Evolutionary conservation across 2,329 filamentous ascomycete species (phyloP).

Genomic region (Colletotrichum orbiculare): DNA sequence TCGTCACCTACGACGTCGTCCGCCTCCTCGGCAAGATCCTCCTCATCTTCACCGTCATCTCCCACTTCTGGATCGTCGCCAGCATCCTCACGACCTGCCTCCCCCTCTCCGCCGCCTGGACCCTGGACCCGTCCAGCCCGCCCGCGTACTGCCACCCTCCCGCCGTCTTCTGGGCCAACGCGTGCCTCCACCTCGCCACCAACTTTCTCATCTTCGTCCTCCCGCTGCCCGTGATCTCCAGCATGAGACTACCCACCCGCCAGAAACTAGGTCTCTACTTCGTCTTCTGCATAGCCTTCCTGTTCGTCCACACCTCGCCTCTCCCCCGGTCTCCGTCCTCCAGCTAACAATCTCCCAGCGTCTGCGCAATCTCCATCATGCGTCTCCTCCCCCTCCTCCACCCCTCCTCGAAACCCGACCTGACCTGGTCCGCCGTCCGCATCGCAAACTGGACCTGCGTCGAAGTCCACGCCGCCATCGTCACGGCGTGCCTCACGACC

Average conservation of each 20-base stretch:
- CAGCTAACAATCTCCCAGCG: slow-evolving; percentile 41
- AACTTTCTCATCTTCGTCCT: slow-evolving; percentile 46
- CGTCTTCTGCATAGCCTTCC: slow-evolving; percentile 55
- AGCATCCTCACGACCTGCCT: slow-evolving; percentile 40
- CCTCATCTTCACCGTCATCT: slow-evolving; percentile 35
- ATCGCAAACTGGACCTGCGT: slow-evolving; percentile 49
- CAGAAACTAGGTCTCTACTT: slow-evolving; percentile 53
- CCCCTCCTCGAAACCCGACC: slow-evolving; percentile 38
- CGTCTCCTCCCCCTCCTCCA: slow-evolving; percentile 45
- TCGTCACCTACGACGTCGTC: slow-evolving; percentile 39
- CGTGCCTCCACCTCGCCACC: slow-evolving; percentile 40
- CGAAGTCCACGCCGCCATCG: slow-evolving; percentile 50
- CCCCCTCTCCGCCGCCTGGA: slow-evolving; percentile 37
- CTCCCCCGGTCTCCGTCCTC: background rate
- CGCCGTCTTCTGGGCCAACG: slow-evolving; percentile 41
- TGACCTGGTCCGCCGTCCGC: slow-evolving; percentile 43
- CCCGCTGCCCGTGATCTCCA: slow-evolving; percentile 55
- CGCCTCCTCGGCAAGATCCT: slow-evolving; percentile 42
- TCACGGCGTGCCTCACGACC: slow-evolving; percentile 50
- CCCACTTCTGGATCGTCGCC: slow-evolving; percentile 39
- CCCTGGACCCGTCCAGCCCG: slow-evolving; percentile 19
- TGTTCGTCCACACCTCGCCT: slow-evolving; percentile 39
- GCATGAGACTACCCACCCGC: slow-evolving; percentile 52
- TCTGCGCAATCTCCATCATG: slow-evolving; percentile 49
- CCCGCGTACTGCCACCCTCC: slow-evolving; percentile 33